Evolutionary conservation across 257 asterid genomes (phyloP), one percentile per base, ranked within the genome.

Genomic region (Solanum medicagineum): DNA sequence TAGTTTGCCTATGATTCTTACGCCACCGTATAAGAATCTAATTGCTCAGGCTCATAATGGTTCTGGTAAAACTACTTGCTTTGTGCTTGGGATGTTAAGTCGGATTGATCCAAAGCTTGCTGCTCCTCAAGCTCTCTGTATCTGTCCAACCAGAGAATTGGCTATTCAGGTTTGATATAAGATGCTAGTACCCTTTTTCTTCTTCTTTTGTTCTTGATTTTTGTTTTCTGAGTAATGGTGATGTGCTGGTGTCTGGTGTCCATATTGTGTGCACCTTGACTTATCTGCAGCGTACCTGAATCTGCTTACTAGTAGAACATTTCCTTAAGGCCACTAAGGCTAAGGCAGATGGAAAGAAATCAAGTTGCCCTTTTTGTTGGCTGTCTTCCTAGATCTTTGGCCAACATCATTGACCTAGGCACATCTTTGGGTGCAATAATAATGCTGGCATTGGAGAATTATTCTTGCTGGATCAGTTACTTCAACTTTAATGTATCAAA

Each of bases 31-130:
- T 90, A 92, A 91, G 92, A 92, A 94, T 91, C 87, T 96, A 86
- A 93, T 96, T 42, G 99, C 98, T 87, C 99, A 95, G 90, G 99
- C 98, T 86, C 98, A 93, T 84, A 96, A 95, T 89, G 99, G 99
- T 12, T 95, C 98, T 16, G 98, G 99, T 74, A 96, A 96, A 93
- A 96, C 99, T 16, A 96, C 99, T 22, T 96, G 99, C 87, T 96
- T 96, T 77, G 98, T 94, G 81, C 98, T 96, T 65, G 99, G 99
- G 14, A 96, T 96, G 99, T 83, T 96, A 94, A 94, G 98, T 89
- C 97, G 99, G 9, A 88, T 95, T 20, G 96, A 95, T 87, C 93
- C 98, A 6, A 94, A 85, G 19, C 47, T 89, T 54, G 59, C 4
- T 84, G 96, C 92, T 55, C 98, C 98, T 16, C 99, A 96, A 86